phyloP scores from a whole-genome alignment of 2,329 filamentous ascomycete genomes.

The Trichophyton rubrum region DNA sequence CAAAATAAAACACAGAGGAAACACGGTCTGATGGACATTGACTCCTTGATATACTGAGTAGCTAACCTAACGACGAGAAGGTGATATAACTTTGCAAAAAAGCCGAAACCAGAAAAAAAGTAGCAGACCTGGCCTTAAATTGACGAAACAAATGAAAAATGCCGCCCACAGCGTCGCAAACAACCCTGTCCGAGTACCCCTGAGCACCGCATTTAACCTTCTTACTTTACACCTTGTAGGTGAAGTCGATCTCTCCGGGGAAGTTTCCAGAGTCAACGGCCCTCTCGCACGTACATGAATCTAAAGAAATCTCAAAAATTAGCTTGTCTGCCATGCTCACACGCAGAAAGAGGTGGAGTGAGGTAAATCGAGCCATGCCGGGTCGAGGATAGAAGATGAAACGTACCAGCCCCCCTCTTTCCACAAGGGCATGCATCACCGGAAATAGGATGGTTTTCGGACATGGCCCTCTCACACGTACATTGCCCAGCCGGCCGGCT shows the following conservation, averaged over 20 bases:
- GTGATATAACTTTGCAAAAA: background rate
- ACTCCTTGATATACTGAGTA: background rate
- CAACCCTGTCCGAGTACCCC: background rate
- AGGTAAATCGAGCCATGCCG: background rate
- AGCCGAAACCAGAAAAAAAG: background rate
- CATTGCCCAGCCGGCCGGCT: slow-evolving; percentile 67
- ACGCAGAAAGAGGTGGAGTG: background rate
- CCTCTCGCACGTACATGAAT: slow-evolving; percentile 74
- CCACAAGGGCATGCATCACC: slow-evolving; percentile 66
- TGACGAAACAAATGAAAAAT: background rate
- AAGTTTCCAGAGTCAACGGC: slow-evolving; percentile 49
- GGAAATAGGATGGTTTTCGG: slow-evolving; percentile 52
- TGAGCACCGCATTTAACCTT: background rate
- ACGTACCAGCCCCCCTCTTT: slow-evolving; percentile 55
- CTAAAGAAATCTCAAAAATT: slow-evolving; percentile 27
- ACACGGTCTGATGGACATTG: background rate
- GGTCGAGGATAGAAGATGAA: background rate
- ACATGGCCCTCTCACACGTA: slow-evolving; percentile 60
- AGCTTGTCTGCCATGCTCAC: background rate
- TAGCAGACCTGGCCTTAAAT: background rate
- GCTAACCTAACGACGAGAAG: background rate
- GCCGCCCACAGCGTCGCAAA: background rate
- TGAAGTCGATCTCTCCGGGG: slow-evolving; percentile 75
- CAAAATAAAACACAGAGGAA: background rate
- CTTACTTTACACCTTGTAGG: slow-evolving; percentile 42